A percentile compares a stretch with the other conserved stretches of the same genome.
phyloP scores from a whole-genome alignment of 768 basidiomycete species.

The Rhizopogon sp. region DNA sequence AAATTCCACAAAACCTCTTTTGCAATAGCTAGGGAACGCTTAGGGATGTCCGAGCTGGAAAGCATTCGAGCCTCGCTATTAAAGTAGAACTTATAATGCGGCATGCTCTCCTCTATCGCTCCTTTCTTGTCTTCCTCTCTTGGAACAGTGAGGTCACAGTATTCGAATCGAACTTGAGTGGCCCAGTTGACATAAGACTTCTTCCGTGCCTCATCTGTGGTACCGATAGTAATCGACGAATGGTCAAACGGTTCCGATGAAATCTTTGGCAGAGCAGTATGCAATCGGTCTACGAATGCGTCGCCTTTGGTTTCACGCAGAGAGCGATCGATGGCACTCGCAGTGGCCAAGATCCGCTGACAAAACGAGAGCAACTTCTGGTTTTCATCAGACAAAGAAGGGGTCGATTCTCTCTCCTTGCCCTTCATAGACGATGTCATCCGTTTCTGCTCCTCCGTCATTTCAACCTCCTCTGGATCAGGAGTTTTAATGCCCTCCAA shows the following conservation, averaged over 20 bases:
- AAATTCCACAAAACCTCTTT: conserved; percentile 65
- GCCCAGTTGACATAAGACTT: conserved; percentile 85
- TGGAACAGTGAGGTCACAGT: conserved; percentile 76
- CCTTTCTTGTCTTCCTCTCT: conserved; percentile 9
- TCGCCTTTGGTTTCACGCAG: conserved; percentile 87
- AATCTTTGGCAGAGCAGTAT: conserved; percentile 71
- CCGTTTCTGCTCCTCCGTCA: conserved; percentile 88
- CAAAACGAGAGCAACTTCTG: conserved; percentile 77
- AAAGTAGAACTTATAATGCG: conserved; percentile 79
- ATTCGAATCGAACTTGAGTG: conserved; percentile 76
- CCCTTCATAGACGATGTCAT: conserved; percentile 69
- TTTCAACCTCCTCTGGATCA: conserved; percentile 49
- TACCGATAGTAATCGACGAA: conserved; percentile 32
- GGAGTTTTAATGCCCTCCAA: conserved; percentile 58
- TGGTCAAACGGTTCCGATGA: conserved; percentile 44
- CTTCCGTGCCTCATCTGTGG: conserved; percentile 61
- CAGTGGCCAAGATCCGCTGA: conserved; percentile 77
- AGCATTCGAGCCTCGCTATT: conserved; percentile 83
- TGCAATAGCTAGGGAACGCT: conserved; percentile 89
- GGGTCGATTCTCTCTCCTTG: conserved; percentile 43
- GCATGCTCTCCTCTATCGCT: conserved; percentile 38
- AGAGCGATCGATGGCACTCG: conserved; percentile 82
- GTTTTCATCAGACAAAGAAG: conserved; percentile 63
- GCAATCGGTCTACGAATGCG: conserved; percentile 76
- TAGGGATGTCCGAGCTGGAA: conserved; percentile 81